A percentile compares a stretch with the other conserved stretches of the same genome.
Conservation (phyloP, 345 rosid species). For the Eucalyptus erythrocorys region DNA sequence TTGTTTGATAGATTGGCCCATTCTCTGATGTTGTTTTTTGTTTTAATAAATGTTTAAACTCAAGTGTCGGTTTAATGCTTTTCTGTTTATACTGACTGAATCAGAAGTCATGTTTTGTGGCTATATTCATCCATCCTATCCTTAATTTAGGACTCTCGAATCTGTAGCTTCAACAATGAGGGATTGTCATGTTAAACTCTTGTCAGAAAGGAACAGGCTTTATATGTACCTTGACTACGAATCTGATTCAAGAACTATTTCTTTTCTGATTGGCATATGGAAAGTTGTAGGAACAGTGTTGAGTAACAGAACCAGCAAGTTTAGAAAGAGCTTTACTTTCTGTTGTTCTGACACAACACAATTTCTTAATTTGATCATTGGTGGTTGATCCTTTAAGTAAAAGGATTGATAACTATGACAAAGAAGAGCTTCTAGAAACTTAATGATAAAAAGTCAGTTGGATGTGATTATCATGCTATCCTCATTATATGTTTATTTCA, state of each 20-base stretch:
- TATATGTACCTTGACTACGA: neutral
- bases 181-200: neutral
- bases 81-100: neutral
- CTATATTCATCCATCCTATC: neutral
- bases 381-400: neutral
- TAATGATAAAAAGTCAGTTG: neutral
- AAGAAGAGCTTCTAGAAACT: neutral
- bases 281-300: neutral
- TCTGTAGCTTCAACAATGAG: neutral
- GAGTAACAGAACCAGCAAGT: neutral
- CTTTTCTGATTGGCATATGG: neutral
- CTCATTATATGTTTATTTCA: neutral
- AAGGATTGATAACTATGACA: neutral
- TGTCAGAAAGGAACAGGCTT: neutral
- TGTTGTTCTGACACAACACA: neutral
- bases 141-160: neutral
- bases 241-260: neutral
- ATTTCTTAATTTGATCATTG: neutral
- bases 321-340: neutral
- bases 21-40: neutral
- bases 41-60: neutral
- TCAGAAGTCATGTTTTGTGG: neutral
- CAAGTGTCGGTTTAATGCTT: neutral
- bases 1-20: neutral
- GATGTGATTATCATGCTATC: neutral